Evolutionary conservation across 2,329 filamentous ascomycete genomes (phyloP).

Genomic region (Penicillium griseofulvum): DNA sequence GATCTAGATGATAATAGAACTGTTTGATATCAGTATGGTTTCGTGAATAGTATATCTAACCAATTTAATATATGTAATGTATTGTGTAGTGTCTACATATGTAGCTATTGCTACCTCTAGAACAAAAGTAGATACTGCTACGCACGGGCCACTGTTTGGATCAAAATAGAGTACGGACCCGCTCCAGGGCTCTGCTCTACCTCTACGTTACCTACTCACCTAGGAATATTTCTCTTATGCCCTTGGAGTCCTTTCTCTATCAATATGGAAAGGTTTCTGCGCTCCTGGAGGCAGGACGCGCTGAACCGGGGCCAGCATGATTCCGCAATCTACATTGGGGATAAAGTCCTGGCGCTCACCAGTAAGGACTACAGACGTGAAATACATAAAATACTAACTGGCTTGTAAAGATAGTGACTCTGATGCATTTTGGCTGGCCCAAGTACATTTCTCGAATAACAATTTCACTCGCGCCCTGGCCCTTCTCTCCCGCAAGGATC

Average conservation of each 20-base stretch:
- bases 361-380: constrained; percentile 51
- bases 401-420: constrained; percentile 71
- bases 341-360: constrained; percentile 92
- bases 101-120: no score
- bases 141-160: constrained; percentile 25
- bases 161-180: constrained; percentile 18
- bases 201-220: constrained; percentile 1
- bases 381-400: constrained; percentile 6
- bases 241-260: not conserved
- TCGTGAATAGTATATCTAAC: no score
- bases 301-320: constrained; percentile 95
- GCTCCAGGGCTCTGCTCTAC: no score
- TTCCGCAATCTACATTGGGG: constrained; percentile 92
- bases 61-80: no score
- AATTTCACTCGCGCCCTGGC: constrained; percentile 91
- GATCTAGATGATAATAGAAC: no score
- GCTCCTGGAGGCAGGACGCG: constrained; percentile 92
- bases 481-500: constrained; percentile 78
- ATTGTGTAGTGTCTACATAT: no score
- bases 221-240: not conserved
- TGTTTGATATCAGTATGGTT: no score
- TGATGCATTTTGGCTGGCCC: constrained; percentile 96
- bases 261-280: constrained; percentile 85
- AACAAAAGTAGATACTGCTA: not conserved
- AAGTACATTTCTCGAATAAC: constrained; percentile 92